Evolutionary conservation across 225 moss, liverwort and hornwort species (phyloP).

Genomic region (Marchantia paleacea): DNA sequence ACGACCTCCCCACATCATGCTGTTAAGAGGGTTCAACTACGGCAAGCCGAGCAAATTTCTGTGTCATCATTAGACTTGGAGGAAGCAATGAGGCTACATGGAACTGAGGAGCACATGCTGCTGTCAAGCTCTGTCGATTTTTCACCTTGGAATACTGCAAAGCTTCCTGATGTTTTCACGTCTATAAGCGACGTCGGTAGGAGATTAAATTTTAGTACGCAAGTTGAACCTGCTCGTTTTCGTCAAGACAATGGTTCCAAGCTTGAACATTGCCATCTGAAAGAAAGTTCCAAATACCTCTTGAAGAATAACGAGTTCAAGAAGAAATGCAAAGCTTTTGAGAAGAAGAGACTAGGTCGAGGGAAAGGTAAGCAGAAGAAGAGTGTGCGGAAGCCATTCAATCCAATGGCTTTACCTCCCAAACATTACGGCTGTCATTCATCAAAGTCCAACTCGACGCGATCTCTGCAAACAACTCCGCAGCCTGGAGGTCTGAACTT

Average conservation of each 20-base stretch:
- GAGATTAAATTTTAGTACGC: background rate
- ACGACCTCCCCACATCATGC: background rate
- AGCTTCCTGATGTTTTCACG: slow-evolving; percentile 57
- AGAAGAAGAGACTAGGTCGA: slow-evolving; percentile 32
- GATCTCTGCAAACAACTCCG: slow-evolving; percentile 20
- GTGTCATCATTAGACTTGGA: slow-evolving; percentile 63
- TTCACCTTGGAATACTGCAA: slow-evolving; percentile 80
- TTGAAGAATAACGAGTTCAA: slow-evolving; percentile 38
- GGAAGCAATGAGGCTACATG: slow-evolving; percentile 48
- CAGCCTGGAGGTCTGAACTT: slow-evolving; percentile 21
- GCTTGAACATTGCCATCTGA: slow-evolving; percentile 35
- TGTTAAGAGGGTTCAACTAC: slow-evolving; percentile 22
- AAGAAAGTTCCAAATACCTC: slow-evolving; percentile 38
- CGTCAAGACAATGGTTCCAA: slow-evolving; percentile 23
- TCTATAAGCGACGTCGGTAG: slow-evolving; percentile 15
- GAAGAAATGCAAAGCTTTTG: slow-evolving; percentile 39
- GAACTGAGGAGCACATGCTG: slow-evolving; percentile 62
- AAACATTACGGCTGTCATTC: slow-evolving; percentile 18
- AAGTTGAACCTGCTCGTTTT: slow-evolving; percentile 1
- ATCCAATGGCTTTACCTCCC: slow-evolving; percentile 36
- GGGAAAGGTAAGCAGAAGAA: slow-evolving; percentile 40
- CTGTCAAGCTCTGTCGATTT: slow-evolving; percentile 80
- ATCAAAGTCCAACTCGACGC: slow-evolving; percentile 28
- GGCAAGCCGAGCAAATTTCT: slow-evolving; percentile 50
- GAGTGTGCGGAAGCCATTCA: slow-evolving; percentile 19